A percentile compares a stretch with the other conserved stretches of the same genome.
phyloP scores from a whole-genome alignment of 2,329 filamentous ascomycete species.

The Dactylellina drechsleri region DNA sequence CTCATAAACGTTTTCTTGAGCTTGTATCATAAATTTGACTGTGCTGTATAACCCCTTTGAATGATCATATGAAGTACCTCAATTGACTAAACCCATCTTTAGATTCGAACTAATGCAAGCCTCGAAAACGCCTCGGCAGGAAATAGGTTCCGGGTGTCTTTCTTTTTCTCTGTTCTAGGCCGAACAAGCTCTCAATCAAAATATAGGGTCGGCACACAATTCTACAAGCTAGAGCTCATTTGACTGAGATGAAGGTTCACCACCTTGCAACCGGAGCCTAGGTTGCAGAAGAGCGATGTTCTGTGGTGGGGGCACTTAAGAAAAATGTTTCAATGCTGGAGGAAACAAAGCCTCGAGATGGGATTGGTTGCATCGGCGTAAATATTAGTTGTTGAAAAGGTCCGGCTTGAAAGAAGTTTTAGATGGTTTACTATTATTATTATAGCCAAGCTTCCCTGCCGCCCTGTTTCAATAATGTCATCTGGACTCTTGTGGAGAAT shows the following conservation, averaged over 20 bases:
- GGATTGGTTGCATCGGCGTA: slow-evolving; percentile 29
- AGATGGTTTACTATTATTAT: slow-evolving; percentile 1
- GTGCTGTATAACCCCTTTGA: too few relatives aligned
- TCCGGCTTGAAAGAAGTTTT: slow-evolving; percentile 1
- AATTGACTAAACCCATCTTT: slow-evolving; percentile 38
- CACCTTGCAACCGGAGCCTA: too few relatives aligned
- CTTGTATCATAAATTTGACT: too few relatives aligned
- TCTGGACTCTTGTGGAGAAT: slow-evolving; percentile 26
- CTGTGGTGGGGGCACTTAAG: slow-evolving; percentile 10
- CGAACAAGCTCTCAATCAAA: not conserved
- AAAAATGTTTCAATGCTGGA: slow-evolving; percentile 28
- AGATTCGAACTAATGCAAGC: slow-evolving; percentile 48
- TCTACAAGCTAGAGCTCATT: not conserved
- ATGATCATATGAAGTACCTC: not conserved
- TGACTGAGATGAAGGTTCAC: slow-evolving; percentile 11
- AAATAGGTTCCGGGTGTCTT: slow-evolving; percentile 45
- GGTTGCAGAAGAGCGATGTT: slow-evolving; percentile 18
- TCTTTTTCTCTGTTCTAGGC: not conserved
- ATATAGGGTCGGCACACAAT: too few relatives aligned
- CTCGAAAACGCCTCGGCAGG: slow-evolving; percentile 46
- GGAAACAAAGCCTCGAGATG: slow-evolving; percentile 20
- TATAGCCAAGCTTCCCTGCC: not conserved
- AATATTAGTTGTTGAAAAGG: not conserved
- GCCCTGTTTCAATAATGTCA: slow-evolving; percentile 22
- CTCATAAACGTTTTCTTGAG: too few relatives aligned